Evolutionary conservation across 352 stramenopile species (phyloP), one percentile per base, ranked within the genome.

Genomic region (Pythium scleroteichum): DNA sequence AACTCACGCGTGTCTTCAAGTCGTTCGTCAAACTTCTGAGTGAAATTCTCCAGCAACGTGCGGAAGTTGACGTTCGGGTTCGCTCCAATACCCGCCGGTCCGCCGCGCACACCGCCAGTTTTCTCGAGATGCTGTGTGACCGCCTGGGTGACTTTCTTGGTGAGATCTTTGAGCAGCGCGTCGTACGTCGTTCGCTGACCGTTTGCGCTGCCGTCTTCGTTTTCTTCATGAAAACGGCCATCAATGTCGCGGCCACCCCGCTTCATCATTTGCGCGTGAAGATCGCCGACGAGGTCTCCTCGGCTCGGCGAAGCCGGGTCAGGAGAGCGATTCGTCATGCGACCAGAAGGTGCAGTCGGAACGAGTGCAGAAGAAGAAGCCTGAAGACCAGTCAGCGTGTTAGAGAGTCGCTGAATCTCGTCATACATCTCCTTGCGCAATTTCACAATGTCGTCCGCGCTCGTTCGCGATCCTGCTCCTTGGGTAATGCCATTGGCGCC

Each of bases 11-110:
- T 72, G 27, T 92, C 80, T 53, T 88, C 79, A 26, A 89, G 66
- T 19, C 78, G 76, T 35, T 88, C 75, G 10, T 90, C 79, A 17
- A 93, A 75, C 40, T 87, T 88, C 26, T 86, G 78, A 27, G 78
- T 80, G 59, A 92, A 91, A 62, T 82, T 88, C 53, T 90, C 77
- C 40, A 88, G 62, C 49, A 92, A 65, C 51, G 87, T 66, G 7
- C 76, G 76, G 59, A 85, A 88, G 64, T 90, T 92, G 51, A 82
- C 65, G 47, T 82, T 85, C 9, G 75, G 70, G 53, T 76, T 80
- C 0, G 75, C 63, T 14, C 64, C 66, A 20, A 71, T 70, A 20
- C 72, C 64, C n/a, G 65, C 62, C n/a, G 71, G 53, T 2, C 62
- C 59, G 44, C 23, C 42, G 27, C 27, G 41, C 27, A 53, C 22